phyloP scores from a whole-genome alignment of 2,329 filamentous ascomycete species.

The Penicillium sp. region DNA sequence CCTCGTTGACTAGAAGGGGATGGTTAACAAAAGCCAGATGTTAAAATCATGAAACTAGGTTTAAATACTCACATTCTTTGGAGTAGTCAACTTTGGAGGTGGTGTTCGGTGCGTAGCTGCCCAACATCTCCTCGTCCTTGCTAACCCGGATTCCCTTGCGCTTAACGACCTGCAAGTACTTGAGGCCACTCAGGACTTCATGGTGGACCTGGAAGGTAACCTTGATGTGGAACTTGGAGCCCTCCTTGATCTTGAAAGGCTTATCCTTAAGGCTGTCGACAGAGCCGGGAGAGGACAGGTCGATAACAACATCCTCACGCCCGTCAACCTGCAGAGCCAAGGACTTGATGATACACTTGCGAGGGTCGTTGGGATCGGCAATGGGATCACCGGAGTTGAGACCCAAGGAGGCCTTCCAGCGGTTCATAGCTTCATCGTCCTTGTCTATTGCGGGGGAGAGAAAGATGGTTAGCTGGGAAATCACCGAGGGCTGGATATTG shows the following conservation, averaged over 20 bases:
- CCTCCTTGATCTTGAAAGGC: constrained; percentile 97
- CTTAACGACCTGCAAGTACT: constrained; percentile 92
- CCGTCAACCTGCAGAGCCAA: constrained; percentile 80
- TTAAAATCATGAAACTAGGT: background rate
- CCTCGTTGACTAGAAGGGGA: constrained; percentile 62
- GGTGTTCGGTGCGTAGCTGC: constrained; percentile 87
- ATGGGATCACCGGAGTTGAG: constrained; percentile 63
- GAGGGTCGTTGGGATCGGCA: constrained; percentile 69
- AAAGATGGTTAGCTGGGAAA: constrained; percentile 18
- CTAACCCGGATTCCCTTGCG: constrained; percentile 74
- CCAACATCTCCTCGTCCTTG: constrained; percentile 98
- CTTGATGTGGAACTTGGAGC: constrained; percentile 85
- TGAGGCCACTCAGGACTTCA: constrained; percentile 85
- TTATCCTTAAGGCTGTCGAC: constrained; percentile 73
- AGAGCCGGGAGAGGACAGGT: constrained; percentile 65
- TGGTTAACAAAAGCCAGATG: background rate
- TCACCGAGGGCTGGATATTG: background rate
- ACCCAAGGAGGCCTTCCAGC: constrained; percentile 95
- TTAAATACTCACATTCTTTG: constrained; percentile 70
- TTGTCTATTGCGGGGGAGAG: constrained; percentile 41
- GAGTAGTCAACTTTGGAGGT: constrained; percentile 74
- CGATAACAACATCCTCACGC: constrained; percentile 76
- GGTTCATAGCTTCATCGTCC: constrained; percentile 85
- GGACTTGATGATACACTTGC: constrained; percentile 85
- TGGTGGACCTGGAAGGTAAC: constrained; percentile 92